phyloP scores from a whole-genome alignment of 1,284 basidiomycete species.

The Boletus subluridellus region DNA sequence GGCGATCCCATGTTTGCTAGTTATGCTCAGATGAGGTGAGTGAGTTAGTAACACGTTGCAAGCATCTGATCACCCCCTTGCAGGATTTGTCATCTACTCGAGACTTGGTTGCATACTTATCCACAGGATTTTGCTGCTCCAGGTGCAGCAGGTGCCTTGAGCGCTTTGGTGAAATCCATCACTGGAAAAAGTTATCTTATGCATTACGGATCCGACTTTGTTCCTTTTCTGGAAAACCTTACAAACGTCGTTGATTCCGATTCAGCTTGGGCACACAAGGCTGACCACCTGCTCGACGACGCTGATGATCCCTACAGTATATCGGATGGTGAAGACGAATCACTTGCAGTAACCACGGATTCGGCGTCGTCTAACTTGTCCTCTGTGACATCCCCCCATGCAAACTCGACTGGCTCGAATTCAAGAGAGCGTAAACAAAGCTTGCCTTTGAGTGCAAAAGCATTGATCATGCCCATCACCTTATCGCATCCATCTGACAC shows the following conservation, averaged over 20 bases:
- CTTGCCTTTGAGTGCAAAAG: slow-evolving; percentile 50
- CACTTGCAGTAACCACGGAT: slow-evolving; percentile 16
- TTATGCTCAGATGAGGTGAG: slow-evolving; percentile 78
- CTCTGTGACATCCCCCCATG: slow-evolving; percentile 20
- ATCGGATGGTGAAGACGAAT: slow-evolving; percentile 50
- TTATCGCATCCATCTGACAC: slow-evolving; percentile 18
- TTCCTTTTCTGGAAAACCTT: slow-evolving; percentile 69
- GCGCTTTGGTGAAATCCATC: slow-evolving; percentile 71
- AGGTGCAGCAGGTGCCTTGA: slow-evolving; percentile 65
- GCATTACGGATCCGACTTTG: slow-evolving; percentile 75
- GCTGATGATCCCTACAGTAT: slow-evolving; percentile 56
- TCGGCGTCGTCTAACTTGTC: slow-evolving; percentile 25
- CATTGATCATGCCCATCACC: slow-evolving; percentile 28
- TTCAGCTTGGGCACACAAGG: slow-evolving; percentile 64
- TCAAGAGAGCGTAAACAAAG: slow-evolving; percentile 62
- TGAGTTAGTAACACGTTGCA: not conserved
- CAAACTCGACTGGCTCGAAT: slow-evolving; percentile 22
- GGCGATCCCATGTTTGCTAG: slow-evolving; percentile 78
- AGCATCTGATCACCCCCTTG: slow-evolving; percentile 5
- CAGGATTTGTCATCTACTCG: slow-evolving; percentile 73
- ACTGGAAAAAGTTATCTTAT: slow-evolving; percentile 73
- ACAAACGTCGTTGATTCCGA: slow-evolving; percentile 62
- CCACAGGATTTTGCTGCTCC: slow-evolving; percentile 73
- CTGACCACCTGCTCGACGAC: slow-evolving; percentile 54
- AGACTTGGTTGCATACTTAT: slow-evolving; percentile 70